phyloP scores from a whole-genome alignment of 345 rosid genomes.

The Citropsis articulata region DNA sequence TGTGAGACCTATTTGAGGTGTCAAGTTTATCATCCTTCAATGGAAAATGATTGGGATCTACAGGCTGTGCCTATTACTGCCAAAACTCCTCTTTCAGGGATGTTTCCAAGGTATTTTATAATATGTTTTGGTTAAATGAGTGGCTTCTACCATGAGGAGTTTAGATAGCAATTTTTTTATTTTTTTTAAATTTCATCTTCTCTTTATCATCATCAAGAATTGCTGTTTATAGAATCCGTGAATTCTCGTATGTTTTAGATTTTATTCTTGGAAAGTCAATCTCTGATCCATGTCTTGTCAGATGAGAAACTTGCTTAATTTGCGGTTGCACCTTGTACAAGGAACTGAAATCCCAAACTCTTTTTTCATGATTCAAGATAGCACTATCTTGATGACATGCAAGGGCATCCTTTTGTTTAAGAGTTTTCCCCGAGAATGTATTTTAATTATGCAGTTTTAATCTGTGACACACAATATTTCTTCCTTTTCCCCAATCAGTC shows the following conservation, averaged over 20 bases:
- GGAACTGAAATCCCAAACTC: background rate
- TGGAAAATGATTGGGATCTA: constrained; percentile 96
- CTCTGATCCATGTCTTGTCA: constrained; percentile 7
- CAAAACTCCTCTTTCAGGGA: constrained; percentile 49
- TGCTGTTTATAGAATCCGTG: constrained; percentile 24
- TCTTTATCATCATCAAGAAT: constrained; percentile 1
- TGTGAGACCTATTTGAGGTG: constrained; percentile 93
- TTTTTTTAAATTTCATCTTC: background rate
- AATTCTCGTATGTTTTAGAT: constrained; percentile 1
- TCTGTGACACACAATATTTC: background rate
- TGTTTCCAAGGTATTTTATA: constrained; percentile 54
- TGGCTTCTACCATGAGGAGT: background rate
- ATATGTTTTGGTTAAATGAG: background rate
- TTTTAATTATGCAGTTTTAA: constrained; percentile 10
- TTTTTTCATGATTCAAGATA: background rate
- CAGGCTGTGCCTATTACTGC: constrained; percentile 86
- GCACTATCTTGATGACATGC: background rate
- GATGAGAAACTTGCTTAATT: constrained; percentile 12
- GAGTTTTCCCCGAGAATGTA: background rate
- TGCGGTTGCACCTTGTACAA: background rate
- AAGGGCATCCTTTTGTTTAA: constrained; percentile 1
- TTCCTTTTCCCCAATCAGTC: too few species aligned
- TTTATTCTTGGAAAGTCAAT: constrained; percentile 17
- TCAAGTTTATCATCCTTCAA: constrained; percentile 80
- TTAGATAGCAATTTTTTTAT: background rate